phyloP scores from a whole-genome alignment of 805 yeast genomes.

The Ogataea kodamae region DNA sequence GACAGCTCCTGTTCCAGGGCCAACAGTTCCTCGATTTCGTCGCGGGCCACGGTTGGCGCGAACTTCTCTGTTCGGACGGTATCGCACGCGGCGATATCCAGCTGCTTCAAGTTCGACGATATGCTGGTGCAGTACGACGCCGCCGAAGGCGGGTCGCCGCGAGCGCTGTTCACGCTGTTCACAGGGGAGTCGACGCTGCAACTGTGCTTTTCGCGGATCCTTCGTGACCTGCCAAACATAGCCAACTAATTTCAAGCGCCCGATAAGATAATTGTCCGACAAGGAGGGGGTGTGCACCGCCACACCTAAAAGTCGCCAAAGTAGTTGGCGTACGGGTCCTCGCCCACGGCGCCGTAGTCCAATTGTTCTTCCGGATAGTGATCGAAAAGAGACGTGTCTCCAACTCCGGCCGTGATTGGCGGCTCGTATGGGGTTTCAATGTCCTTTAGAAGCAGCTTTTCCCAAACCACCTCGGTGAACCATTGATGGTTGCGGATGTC shows the following conservation, averaged over 20 bases:
- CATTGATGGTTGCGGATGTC: constrained; percentile 57
- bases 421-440: constrained; percentile 66
- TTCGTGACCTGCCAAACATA: constrained; percentile 12
- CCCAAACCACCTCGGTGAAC: constrained; percentile 64
- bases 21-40: constrained; percentile 11
- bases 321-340: constrained; percentile 33
- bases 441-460: constrained; percentile 50
- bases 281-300: constrained; percentile 1
- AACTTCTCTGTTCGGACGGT: constrained; percentile 5
- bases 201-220: constrained; percentile 3
- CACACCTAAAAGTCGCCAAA: constrained; percentile 29
- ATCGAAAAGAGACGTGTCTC: constrained; percentile 61
- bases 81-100: constrained; percentile 13
- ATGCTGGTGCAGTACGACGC: constrained; percentile 15
- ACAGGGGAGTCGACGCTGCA: constrained; percentile 2
- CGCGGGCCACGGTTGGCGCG: constrained; percentile 1
- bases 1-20: constrained; percentile 16
- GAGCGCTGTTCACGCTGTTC: constrained; percentile 6
- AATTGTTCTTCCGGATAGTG: constrained; percentile 76
- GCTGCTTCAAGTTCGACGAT: constrained; percentile 17
- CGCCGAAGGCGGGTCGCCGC: constrained; percentile 11
- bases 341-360: constrained; percentile 75
- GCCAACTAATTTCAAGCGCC: not conserved
- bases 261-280: not conserved
- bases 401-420: constrained; percentile 61